phyloP scores from a whole-genome alignment of 1,284 basidiomycete species.

The Ganoderma leucocontextum region DNA sequence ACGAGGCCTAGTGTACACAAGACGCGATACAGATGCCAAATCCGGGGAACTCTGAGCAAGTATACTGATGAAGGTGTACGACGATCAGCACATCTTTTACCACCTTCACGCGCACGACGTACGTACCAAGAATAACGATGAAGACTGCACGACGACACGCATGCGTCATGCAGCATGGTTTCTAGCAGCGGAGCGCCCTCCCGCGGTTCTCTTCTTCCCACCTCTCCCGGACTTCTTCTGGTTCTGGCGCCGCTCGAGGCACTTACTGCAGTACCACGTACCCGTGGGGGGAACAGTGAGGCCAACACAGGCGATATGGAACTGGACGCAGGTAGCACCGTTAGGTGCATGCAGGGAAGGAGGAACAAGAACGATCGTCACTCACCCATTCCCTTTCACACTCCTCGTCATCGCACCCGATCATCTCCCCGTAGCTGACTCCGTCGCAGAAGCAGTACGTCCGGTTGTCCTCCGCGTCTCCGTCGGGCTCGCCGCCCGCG shows the following conservation, averaged over 20 bases:
- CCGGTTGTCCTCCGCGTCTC: conserved; percentile 73
- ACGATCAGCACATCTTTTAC: not conserved
- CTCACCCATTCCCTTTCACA: conserved; percentile 96
- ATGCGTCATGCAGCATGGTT: conserved; percentile 21
- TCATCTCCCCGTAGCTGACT: conserved; percentile 95
- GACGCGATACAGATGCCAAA: conserved; percentile 12
- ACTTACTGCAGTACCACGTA: conserved; percentile 84
- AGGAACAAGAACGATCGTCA: conserved; percentile 35
- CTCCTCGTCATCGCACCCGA: conserved; percentile 91
- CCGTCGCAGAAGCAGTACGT: conserved; percentile 92
- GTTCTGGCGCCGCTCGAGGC: conserved; percentile 61
- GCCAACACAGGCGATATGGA: conserved; percentile 85
- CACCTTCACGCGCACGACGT: not conserved
- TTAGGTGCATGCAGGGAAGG: conserved; percentile 7
- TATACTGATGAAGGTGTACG: conserved; percentile 7
- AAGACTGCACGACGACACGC: not conserved
- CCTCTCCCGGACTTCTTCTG: conserved; percentile 50
- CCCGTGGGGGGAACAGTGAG: conserved; percentile 79
- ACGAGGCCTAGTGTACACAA: conserved; percentile 22
- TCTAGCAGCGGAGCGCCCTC: conserved; percentile 24
- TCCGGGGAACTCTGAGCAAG: conserved; percentile 2
- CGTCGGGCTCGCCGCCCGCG: conserved; percentile 52
- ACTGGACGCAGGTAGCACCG: conserved; percentile 56
- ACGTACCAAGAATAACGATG: conserved; percentile 20
- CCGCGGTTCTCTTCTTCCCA: conserved; percentile 52